Base-by-base conservation (phyloP, 352 stramenopile species). In the Blastocystis sp. region DNA sequence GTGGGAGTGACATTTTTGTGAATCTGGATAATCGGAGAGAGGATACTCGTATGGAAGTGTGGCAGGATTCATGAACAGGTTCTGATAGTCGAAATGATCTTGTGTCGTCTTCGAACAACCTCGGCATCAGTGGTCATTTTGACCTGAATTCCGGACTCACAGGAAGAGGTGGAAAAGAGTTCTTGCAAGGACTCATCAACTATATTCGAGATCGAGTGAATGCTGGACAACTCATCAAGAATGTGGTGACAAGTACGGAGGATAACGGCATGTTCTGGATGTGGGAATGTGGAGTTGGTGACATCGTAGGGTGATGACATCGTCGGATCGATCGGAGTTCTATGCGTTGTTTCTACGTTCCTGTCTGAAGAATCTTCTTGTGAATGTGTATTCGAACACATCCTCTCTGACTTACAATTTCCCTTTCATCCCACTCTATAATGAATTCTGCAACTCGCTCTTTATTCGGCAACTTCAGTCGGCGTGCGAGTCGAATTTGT, bases 361-460 rank as follows among this genome's bases (percentile, higher is more conserved):
- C 43, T 80, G 23, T 20, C 20, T 26, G 3, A 34, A 18, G 37
- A 43, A 15, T 20, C 23, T 84, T 20, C 54, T 68, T 43, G 43
- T 68, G 29, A 41, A 84, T 43, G 9, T 66, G 5, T 66, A 39
- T 26, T 84, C 43, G 50, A 68, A 69, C 55, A 23, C 5, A 1
- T 18, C 43, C 9, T 26, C 73, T 4, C 20, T 45, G 20, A 47
- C 62, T 6, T 73, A 47, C 13, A 20, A 39, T 4, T 55, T 84
- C 37, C 73, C 73, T 8, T 47, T 84, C 18, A 66, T 84, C 43
- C 45, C 15, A 34, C n/a, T 84, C 5, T 84, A 55, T 37, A 66
- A 84, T 34, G 73, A 84, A 45, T 66, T 45, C 15, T 43, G 15
- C 11, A 84, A 84, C 56, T 8, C 37, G n/a, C 34, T 39, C 20